Conservation (phyloP, 176 grass and related monocot species). For the Bothriochloa decipiens region DNA sequence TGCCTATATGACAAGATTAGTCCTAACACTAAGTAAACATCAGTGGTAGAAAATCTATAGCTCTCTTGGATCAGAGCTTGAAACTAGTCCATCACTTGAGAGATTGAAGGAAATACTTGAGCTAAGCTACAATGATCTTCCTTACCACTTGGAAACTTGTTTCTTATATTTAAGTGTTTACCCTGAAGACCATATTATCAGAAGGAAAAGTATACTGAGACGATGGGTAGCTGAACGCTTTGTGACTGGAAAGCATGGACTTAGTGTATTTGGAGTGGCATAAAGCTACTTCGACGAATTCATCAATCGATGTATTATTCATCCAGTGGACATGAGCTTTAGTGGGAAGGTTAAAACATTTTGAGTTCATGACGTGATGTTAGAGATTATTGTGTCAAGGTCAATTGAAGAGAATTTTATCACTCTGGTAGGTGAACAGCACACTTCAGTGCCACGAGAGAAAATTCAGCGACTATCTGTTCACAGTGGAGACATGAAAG, state of each 20-base stretch:
- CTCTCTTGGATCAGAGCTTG: slow-evolving; percentile 43
- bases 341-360: slow-evolving; percentile 54
- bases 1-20: too few species aligned
- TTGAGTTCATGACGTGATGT: slow-evolving; percentile 45
- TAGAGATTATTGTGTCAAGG: slow-evolving; percentile 50
- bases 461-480: slow-evolving; percentile 40
- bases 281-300: slow-evolving; percentile 42
- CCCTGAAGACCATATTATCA: slow-evolving; percentile 37
- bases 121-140: slow-evolving; percentile 54
- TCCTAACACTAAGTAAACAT: too few species aligned
- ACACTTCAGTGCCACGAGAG: slow-evolving; percentile 27
- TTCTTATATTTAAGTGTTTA: slow-evolving; percentile 52
- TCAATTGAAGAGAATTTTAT: slow-evolving; percentile 51
- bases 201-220: slow-evolving; percentile 46
- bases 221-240: slow-evolving; percentile 48
- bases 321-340: slow-evolving; percentile 33
- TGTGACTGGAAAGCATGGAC: slow-evolving; percentile 40
- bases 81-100: slow-evolving; percentile 46
- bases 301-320: slow-evolving; percentile 37
- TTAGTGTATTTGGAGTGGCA: slow-evolving; percentile 37
- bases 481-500: slow-evolving; percentile 37
- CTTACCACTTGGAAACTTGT: slow-evolving; percentile 49
- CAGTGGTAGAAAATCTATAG: slow-evolving; percentile 33
- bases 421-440: slow-evolving; percentile 26
- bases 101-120: slow-evolving; percentile 51